Percentiles rank a stretch among this genome's conserved stretches.
Evolutionary conservation across 1,139 yeast genomes (phyloP).

Genomic region (Blastobotrys elegans): DNA sequence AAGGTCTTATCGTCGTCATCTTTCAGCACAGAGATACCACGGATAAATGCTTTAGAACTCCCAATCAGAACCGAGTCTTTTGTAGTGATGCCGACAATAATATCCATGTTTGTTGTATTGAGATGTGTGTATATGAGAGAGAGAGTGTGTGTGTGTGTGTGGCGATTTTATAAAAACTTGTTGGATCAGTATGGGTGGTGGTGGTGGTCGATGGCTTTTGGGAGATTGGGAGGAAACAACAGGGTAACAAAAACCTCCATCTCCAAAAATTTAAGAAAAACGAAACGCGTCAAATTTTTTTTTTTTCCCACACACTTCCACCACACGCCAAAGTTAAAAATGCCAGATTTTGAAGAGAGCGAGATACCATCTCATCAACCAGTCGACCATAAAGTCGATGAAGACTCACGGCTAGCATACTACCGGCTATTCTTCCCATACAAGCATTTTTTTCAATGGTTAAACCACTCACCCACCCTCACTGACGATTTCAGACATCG

Average conservation of each 20-base stretch:
- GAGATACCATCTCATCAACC: not conserved
- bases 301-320: not conserved
- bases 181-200: no score
- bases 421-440: slow-evolving; percentile 63
- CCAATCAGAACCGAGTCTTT: slow-evolving; percentile 79
- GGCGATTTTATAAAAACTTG: not conserved
- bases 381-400: slow-evolving; percentile 16
- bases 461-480: slow-evolving; percentile 76
- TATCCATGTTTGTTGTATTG: slow-evolving; percentile 56
- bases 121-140: slow-evolving; percentile 9
- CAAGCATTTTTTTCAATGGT: slow-evolving; percentile 75
- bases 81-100: slow-evolving; percentile 79
- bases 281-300: slow-evolving; percentile 3
- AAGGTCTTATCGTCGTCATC: slow-evolving; percentile 87
- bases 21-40: slow-evolving; percentile 89
- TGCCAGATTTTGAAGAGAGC: slow-evolving; percentile 13
- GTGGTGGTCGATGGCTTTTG: no score
- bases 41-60: slow-evolving; percentile 87
- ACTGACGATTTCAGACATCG: slow-evolving; percentile 66
- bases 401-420: slow-evolving; percentile 36
- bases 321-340: not conserved
- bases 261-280: not conserved
- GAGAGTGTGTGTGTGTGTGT: not conserved
- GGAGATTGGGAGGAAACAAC: no score
- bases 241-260: no score